phyloP scores from a whole-genome alignment of 1,139 yeast genomes.

The Scheffersomyces segobiensis region DNA sequence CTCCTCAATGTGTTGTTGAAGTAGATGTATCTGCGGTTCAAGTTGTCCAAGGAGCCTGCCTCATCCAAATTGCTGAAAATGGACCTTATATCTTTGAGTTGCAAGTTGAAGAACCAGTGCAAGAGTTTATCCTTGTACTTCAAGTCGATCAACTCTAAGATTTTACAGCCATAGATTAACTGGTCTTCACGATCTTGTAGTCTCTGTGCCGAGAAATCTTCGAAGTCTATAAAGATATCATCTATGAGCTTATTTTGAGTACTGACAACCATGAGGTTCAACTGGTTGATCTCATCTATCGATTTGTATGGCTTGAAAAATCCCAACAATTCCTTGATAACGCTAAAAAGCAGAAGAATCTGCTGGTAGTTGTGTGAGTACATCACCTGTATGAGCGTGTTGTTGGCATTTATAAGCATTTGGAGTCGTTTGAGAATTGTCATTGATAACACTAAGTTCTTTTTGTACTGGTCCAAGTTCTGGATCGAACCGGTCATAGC shows the following conservation, averaged over 20 bases:
- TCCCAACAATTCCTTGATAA: slow-evolving; percentile 73
- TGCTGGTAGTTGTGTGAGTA: slow-evolving; percentile 56
- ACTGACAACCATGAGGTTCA: slow-evolving; percentile 63
- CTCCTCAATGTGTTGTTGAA: slow-evolving; percentile 69
- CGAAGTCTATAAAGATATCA: slow-evolving; percentile 76
- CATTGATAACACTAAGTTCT: slow-evolving; percentile 79
- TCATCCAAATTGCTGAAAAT: slow-evolving; percentile 82
- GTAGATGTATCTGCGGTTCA: slow-evolving; percentile 77
- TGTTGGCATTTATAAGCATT: slow-evolving; percentile 80
- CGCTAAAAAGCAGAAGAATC: slow-evolving; percentile 67
- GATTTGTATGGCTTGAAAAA: slow-evolving; percentile 84
- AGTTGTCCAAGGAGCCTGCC: slow-evolving; percentile 90
- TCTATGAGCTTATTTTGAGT: slow-evolving; percentile 68
- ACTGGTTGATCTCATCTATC: slow-evolving; percentile 73
- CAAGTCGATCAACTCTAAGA: slow-evolving; percentile 66
- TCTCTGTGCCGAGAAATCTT: slow-evolving; percentile 34
- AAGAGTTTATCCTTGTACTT: slow-evolving; percentile 62
- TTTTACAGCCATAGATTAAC: slow-evolving; percentile 64
- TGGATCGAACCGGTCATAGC: slow-evolving; percentile 77
- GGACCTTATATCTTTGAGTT: slow-evolving; percentile 69
- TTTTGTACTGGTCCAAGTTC: slow-evolving; percentile 75
- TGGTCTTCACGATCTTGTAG: slow-evolving; percentile 25
- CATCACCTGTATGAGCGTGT: slow-evolving; percentile 55
- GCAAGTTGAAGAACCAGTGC: slow-evolving; percentile 72
- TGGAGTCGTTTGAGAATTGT: slow-evolving; percentile 84